A percentile compares a stretch with the other conserved stretches of the same genome.
Conservation (phyloP, 2,329 filamentous ascomycete genomes). For the Clonostachys chloroleuca region DNA sequence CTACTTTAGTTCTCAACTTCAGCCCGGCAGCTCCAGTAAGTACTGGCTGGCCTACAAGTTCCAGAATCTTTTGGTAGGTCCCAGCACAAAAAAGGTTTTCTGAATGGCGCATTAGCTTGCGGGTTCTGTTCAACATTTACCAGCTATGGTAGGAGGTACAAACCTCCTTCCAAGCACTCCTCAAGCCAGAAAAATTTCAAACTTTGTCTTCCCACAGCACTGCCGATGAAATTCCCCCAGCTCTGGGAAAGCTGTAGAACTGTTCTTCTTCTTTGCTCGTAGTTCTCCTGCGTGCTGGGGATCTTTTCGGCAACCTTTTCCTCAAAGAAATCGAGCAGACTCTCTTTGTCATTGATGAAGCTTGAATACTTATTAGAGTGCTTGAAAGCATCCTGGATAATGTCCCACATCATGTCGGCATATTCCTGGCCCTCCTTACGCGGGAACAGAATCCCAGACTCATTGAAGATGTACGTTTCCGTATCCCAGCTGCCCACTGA, state of each 20-base stretch:
- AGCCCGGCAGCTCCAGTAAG: constrained; percentile 47
- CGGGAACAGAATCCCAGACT: constrained; percentile 47
- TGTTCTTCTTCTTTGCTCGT: constrained; percentile 30
- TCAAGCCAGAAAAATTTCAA: constrained; percentile 76
- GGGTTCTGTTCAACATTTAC: too few species aligned
- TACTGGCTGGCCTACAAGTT: constrained; percentile 53
- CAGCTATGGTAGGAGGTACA: constrained; percentile 7
- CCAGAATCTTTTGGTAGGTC: constrained; percentile 55
- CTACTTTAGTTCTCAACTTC: constrained; percentile 40
- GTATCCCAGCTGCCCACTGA: constrained; percentile 41
- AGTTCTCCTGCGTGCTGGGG: constrained; percentile 33
- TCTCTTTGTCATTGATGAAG: constrained; percentile 39
- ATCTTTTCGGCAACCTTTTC: constrained; percentile 38
- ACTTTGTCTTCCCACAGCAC: constrained; percentile 58
- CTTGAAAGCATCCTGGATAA: constrained; percentile 64
- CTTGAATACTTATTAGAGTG: constrained; percentile 54
- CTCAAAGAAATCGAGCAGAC: constrained; percentile 50
- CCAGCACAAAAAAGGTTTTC: constrained; percentile 57
- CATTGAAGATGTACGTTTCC: constrained; percentile 49
- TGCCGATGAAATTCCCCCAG: constrained; percentile 71
- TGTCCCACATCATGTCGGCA: constrained; percentile 58
- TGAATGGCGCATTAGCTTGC: constrained; percentile 12
- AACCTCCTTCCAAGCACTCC: constrained; percentile 70
- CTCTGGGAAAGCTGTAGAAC: constrained; percentile 53
- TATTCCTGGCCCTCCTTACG: constrained; percentile 37